Evolutionary conservation across 306 rosid genomes (phyloP).

Genomic region (Oxytropis ochrocephala): DNA sequence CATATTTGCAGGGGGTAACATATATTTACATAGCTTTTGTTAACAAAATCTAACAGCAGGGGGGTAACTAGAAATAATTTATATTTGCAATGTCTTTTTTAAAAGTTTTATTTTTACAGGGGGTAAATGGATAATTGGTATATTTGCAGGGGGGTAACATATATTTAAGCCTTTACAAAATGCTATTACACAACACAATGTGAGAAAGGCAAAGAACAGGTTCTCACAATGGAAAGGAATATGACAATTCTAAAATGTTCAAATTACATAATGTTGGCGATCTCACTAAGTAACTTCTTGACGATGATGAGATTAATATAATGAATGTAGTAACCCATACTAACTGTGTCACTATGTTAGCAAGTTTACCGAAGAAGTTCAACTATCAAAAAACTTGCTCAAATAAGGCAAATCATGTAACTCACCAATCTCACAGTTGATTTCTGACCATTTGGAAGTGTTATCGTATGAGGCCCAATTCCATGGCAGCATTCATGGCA

Average conservation of each 20-base stretch:
- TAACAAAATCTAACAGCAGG: no score
- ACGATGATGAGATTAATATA: neutral
- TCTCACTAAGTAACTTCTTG: neutral
- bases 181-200: no score
- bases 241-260: neutral
- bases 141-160: no score
- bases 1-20: no score
- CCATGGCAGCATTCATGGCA: conserved; percentile 99
- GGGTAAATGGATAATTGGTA: no score
- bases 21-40: no score
- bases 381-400: neutral
- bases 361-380: neutral
- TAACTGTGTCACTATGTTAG: neutral
- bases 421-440: conserved; percentile 96
- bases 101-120: no score
- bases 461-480: conserved; percentile 90
- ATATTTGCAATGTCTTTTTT: no score
- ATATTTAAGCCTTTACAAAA: no score
- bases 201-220: no score
- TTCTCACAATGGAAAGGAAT: no score
- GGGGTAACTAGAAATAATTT: no score
- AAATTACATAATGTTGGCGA: neutral
- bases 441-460: conserved; percentile 76
- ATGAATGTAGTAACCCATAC: neutral
- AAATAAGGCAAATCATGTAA: conserved; percentile 19